Percentiles rank a stretch among this genome's conserved stretches.
Conservation (phyloP, 2,329 filamentous ascomycete genomes). For the Fusarium lyarnte region DNA sequence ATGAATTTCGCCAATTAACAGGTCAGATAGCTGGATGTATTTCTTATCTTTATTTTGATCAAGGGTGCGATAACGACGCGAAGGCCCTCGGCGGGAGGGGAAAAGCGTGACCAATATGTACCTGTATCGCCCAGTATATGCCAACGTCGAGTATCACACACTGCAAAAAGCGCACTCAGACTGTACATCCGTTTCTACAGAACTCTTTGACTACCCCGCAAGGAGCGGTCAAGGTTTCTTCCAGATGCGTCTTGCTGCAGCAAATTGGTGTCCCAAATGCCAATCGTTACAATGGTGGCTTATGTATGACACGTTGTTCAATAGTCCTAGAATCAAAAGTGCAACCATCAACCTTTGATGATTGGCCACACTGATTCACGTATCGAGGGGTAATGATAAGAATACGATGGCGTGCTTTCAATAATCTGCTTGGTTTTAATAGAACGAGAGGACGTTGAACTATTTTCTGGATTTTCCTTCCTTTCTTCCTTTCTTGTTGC, state of each 20-base stretch:
- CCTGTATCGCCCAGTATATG: too few relatives aligned
- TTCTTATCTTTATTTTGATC: too few relatives aligned
- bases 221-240: not conserved
- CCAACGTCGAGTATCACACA: too few relatives aligned
- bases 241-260: not conserved
- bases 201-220: not conserved
- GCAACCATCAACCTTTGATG: not conserved
- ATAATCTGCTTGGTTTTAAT: not conserved
- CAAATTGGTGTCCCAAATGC: rapidly evolving
- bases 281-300: not conserved
- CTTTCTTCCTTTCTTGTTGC: too few relatives aligned
- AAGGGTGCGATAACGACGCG: too few relatives aligned
- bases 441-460: rapidly evolving
- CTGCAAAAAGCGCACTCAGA: too few relatives aligned
- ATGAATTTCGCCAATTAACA: too few relatives aligned
- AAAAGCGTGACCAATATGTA: too few relatives aligned
- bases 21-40: too few relatives aligned
- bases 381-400: not conserved
- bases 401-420: rapidly evolving
- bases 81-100: too few relatives aligned
- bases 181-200: not conserved
- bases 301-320: not conserved
- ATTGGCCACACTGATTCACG: not conserved
- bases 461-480: rapidly evolving
- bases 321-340: not conserved